Conservation (phyloP, 768 basidiomycete genomes). For the Kockovaella imperatae region DNA sequence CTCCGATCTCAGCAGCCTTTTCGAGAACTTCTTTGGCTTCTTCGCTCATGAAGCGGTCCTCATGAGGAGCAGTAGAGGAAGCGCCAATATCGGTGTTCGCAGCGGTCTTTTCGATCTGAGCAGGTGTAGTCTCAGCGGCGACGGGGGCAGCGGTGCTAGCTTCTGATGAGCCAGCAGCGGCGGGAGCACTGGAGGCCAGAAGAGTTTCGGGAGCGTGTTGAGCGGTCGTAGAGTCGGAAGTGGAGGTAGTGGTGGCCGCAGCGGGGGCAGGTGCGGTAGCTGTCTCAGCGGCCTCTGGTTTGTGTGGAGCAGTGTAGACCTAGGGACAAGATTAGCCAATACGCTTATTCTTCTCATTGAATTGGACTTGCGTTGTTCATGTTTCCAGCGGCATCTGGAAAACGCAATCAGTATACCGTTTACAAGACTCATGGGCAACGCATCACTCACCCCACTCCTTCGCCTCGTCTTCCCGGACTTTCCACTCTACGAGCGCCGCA, state of each 20-base stretch:
- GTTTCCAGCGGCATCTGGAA: conserved; percentile 43
- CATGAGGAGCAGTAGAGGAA: conserved; percentile 10
- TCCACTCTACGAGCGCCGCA: conserved; percentile 29
- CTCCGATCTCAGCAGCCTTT: conserved; percentile 26
- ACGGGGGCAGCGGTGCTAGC: conserved; percentile 1
- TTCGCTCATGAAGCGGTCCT: not conserved
- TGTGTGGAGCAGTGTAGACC: conserved; percentile 41
- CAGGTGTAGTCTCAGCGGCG: conserved; percentile 13
- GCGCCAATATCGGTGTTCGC: conserved; percentile 31
- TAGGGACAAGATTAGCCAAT: not conserved
- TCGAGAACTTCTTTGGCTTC: conserved; percentile 10
- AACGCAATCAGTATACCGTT: conserved; percentile 3
- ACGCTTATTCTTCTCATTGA: not conserved
- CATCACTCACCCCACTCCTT: conserved; percentile 44
- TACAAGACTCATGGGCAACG: not conserved
- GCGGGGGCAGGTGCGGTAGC: conserved; percentile 8
- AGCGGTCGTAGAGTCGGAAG: not conserved
- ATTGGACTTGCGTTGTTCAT: conserved; percentile 40
- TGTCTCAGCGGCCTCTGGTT: conserved; percentile 10
- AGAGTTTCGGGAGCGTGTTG: not conserved
- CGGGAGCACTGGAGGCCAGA: conserved; percentile 6
- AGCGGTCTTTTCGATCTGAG: conserved; percentile 28
- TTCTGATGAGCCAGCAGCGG: not conserved
- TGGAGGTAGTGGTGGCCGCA: conserved; percentile 8
- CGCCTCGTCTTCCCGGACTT: conserved; percentile 44